Evolutionary conservation across 306 rosid genomes (phyloP), one percentile per base, ranked within the genome.

Genomic region (Hippophae gyantsensis): DNA sequence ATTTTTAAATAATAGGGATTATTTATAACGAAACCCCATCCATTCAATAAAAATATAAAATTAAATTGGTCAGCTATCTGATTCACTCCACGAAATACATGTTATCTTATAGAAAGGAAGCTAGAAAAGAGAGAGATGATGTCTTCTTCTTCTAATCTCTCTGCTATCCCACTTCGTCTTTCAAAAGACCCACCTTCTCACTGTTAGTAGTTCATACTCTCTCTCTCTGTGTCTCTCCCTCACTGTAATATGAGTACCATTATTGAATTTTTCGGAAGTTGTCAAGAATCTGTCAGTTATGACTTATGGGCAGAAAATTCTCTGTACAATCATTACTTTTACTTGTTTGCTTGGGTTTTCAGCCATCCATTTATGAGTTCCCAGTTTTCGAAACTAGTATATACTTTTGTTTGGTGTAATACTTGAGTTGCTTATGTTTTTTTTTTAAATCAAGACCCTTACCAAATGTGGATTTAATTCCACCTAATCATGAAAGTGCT

Each of bases 61-160:
- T 4, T 2, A 32, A 32, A 2, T 32, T 32, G 3, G 38, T 32
- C 3, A 32, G 38, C 38, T 4, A 18, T 18, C 23, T 18, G 23
- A 18, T 18, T 18, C 23, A 18, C 23, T 18, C 23, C 23, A 18
- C 23, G 7, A 14, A 7, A 10, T 32, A 13, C 45, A 25, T 2
- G 23, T 1, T 0, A 48, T 18, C 23, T 18, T 18, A 18, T 18
- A 18, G 23, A 6, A 25, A 63, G 48, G 57, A 14, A 26, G 41
- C 23, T n/a, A 38, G 47, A 42, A 26, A 48, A 62, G 63, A 61
- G 27, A 46, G 8, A 52, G 66, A 66, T 1, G 57, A 76, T 80
- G 85, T 76, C 77, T 64, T 73, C 82, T 66, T 76, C 77, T 64
- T 73, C 82, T 66, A 81, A 72, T 45, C 82, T 73, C 63, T 76